Percentiles rank a stretch among this genome's conserved stretches.
These are phyloP conservation scores for Penicillium cataractarum DNA, from an alignment of 495 filamentous ascomycete genomes.

Conservation along the genomic window DNA sequence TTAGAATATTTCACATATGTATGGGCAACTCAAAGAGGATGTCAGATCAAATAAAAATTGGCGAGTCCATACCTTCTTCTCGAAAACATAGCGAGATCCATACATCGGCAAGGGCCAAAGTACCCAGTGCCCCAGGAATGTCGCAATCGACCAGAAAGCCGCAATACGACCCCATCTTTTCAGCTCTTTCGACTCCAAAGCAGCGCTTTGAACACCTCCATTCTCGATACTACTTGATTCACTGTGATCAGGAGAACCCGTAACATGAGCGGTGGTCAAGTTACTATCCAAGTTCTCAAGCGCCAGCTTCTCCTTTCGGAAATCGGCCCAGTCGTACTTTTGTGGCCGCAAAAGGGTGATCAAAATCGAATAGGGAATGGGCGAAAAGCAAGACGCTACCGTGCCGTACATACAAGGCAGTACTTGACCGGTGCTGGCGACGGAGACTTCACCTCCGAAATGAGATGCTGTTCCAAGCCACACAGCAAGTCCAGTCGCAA, in stretches of 20 bases:
- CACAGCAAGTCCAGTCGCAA: constrained; percentile 46
- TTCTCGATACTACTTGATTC: constrained; percentile 10
- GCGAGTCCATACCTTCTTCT: constrained; percentile 25
- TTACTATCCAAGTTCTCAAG: constrained; percentile 36
- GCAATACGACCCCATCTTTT: constrained; percentile 44
- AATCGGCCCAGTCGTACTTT: constrained; percentile 41
- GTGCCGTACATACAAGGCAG: constrained; percentile 51
- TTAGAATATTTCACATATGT: too few species aligned
- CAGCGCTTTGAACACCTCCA: constrained; percentile 5
- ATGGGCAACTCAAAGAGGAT: not conserved
- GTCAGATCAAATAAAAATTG: not conserved
- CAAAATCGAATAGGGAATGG: constrained; percentile 38
- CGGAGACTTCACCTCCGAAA: constrained; percentile 49
- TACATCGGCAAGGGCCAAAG: constrained; percentile 49
- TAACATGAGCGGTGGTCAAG: constrained; percentile 25
- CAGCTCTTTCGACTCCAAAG: constrained; percentile 29
- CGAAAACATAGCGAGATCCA: constrained; percentile 42
- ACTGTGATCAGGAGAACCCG: not conserved
- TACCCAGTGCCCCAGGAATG: constrained; percentile 45
- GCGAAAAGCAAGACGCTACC: constrained; percentile 43
- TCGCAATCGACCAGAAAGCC: constrained; percentile 40
- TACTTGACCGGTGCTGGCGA: constrained; percentile 47
- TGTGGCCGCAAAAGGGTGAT: constrained; percentile 40
- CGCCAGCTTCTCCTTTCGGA: constrained; percentile 40
- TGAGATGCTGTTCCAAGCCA: constrained; percentile 51